Base-by-base conservation (phyloP, 1,284 basidiomycete species). In the Pyrrhoderma noxium region DNA sequence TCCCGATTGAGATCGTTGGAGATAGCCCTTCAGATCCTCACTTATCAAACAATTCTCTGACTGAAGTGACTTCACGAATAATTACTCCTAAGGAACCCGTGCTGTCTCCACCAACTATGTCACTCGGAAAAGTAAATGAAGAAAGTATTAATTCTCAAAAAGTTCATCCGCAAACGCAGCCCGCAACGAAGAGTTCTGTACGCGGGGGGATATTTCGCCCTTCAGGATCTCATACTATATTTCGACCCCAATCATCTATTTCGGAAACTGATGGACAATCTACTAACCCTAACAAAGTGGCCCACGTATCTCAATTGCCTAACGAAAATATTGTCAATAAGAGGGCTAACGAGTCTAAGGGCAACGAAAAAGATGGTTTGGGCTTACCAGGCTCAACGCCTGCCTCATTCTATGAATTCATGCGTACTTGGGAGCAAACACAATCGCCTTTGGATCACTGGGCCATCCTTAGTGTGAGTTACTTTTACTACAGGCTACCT, bases 1-100 rank as follows among this genome's bases (percentile, higher is more conserved):
- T 89, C 8, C 86, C 86, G 0, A 88, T 89, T 46, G 72, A 72
- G 25, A 80, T 88, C 31, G 65, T 87, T 1, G 82, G 86, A 36
- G 3, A 60, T 60, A 2, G 55, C 48, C 1, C 47, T 56, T 56
- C 55, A 22, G 35, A 35, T 14, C 4, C 25, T n/a, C n/a, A n/a
- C n/a, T n/a, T n/a, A n/a, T n/a, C n/a, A n/a, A n/a, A n/a, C n/a
- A n/a, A n/a, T n/a, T n/a, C n/a, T n/a, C n/a, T n/a, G n/a, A n/a
- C n/a, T n/a, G n/a, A n/a, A n/a, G n/a, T n/a, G n/a, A n/a, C n/a
- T n/a, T n/a, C n/a, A n/a, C n/a, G n/a, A n/a, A n/a, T n/a, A n/a
- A n/a, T n/a, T n/a, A n/a, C n/a, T n/a, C n/a, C n/a, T n/a, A n/a
- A n/a, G n/a, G n/a, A n/a, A n/a, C n/a, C n/a, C n/a, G n/a, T n/a